A percentile compares a stretch with the other conserved stretches of the same genome.
phyloP scores from a whole-genome alignment of 2,329 filamentous ascomycete species.

The Sporothrix variecibatus region DNA sequence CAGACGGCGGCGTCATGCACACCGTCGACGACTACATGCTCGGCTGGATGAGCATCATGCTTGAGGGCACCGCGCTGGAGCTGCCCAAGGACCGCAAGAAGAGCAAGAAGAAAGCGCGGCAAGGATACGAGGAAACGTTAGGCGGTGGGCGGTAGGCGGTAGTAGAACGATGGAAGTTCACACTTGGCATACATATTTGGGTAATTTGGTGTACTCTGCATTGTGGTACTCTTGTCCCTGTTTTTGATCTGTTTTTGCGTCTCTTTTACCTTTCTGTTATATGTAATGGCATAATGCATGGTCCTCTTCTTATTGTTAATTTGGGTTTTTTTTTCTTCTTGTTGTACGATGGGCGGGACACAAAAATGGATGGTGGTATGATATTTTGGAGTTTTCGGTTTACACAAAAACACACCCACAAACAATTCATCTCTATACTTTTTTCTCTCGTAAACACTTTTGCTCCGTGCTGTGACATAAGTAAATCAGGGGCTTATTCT shows the following conservation, averaged over 20 bases:
- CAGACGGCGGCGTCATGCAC: constrained; percentile 58
- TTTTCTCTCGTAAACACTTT: background rate
- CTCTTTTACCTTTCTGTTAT: background rate
- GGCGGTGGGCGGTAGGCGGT: background rate
- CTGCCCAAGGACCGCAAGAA: constrained; percentile 66
- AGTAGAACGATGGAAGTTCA: background rate
- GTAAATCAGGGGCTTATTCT: background rate
- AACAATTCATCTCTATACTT: constrained; percentile 3
- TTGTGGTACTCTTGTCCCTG: background rate
- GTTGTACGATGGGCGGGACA: constrained; percentile 4
- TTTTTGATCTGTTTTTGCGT: background rate
- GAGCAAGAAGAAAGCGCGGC: constrained; percentile 60
- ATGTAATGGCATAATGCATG: background rate
- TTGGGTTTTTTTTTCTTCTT: background rate
- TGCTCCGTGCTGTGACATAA: background rate
- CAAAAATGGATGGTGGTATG: background rate
- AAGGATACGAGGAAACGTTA: constrained; percentile 58
- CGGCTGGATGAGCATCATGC: constrained; percentile 63
- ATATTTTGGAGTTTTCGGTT: background rate
- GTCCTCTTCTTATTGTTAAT: background rate
- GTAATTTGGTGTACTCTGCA: background rate
- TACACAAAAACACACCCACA: background rate
- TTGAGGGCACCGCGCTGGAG: constrained; percentile 62
- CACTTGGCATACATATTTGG: background rate
- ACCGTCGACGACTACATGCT: constrained; percentile 78